Percentiles rank a stretch among this genome's conserved stretches.
Conservation (phyloP, 2,329 filamentous ascomycete species). For the Fusarium gaditjirri region DNA sequence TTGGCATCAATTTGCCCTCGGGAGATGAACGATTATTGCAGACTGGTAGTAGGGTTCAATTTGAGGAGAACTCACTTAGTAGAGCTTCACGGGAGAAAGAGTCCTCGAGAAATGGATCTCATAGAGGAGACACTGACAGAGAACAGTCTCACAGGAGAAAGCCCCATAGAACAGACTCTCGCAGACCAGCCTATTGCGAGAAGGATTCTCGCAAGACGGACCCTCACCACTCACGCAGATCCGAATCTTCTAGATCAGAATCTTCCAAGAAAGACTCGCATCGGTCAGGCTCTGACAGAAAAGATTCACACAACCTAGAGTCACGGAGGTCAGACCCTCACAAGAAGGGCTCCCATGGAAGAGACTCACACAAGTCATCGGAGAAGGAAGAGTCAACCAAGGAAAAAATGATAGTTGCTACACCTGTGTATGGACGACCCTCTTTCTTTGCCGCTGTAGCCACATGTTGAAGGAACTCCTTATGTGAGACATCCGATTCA, state of each 20-base stretch:
- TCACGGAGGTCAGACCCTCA: too few relatives aligned
- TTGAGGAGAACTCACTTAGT: background rate
- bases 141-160: background rate
- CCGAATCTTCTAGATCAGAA: background rate
- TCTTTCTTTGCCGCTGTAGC: background rate
- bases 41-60: background rate
- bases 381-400: too few relatives aligned
- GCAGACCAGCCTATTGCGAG: rapidly evolving
- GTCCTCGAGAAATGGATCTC: rapidly evolving
- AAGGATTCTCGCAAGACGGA: background rate
- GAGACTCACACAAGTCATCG: background rate
- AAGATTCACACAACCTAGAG: background rate
- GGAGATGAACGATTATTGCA: rapidly evolving
- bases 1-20: rapidly evolving
- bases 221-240: background rate
- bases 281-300: background rate
- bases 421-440: background rate
- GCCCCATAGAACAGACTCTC: background rate
- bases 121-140: rapidly evolving
- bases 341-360: too few relatives aligned
- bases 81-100: background rate
- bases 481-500: rapidly evolving
- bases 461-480: background rate
- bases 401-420: background rate
- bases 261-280: background rate